Conservation (phyloP, 2,329 filamentous ascomycete species). For the Lachnellula suecica region DNA sequence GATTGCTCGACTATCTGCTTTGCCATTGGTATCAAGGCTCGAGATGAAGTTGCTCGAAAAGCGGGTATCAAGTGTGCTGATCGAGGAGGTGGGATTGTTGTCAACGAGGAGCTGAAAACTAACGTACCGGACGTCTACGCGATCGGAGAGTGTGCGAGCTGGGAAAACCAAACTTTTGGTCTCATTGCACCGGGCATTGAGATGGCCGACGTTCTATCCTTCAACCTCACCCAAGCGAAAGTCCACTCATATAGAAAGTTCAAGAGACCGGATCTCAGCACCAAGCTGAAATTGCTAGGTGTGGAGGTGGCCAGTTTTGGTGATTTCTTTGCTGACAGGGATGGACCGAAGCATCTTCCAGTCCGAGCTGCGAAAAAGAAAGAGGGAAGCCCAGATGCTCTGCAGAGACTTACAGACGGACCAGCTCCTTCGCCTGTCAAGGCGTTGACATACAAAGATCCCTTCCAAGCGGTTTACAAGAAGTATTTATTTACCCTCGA, state of each 20-base stretch:
- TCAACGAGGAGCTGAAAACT: constrained; percentile 60
- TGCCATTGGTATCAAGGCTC: constrained; percentile 79
- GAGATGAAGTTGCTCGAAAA: constrained; percentile 72
- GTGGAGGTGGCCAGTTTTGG: constrained; percentile 93
- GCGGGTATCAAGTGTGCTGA: constrained; percentile 72
- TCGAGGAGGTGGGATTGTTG: constrained; percentile 72
- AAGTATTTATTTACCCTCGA: constrained; percentile 91
- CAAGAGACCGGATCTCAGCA: constrained; percentile 83
- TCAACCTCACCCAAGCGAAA: constrained; percentile 84
- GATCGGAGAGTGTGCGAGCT: constrained; percentile 88
- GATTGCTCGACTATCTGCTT: constrained; percentile 83
- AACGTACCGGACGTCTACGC: constrained; percentile 75
- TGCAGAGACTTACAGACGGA: constrained; percentile 54
- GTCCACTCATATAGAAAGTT: constrained; percentile 68
- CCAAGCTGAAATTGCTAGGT: constrained; percentile 84
- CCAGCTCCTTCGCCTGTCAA: constrained; percentile 66
- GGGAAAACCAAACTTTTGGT: constrained; percentile 83
- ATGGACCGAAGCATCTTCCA: constrained; percentile 77
- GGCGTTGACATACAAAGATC: constrained; percentile 83
- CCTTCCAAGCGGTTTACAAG: constrained; percentile 86
- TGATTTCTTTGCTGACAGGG: constrained; percentile 87
- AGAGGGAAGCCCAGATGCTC: constrained; percentile 34
- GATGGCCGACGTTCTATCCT: constrained; percentile 89
- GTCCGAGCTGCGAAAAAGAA: constrained; percentile 49
- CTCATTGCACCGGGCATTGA: constrained; percentile 88